Evolutionary conservation across 2,329 filamentous ascomycete genomes (phyloP).

Genomic region (Xylariaceae sp.): DNA sequence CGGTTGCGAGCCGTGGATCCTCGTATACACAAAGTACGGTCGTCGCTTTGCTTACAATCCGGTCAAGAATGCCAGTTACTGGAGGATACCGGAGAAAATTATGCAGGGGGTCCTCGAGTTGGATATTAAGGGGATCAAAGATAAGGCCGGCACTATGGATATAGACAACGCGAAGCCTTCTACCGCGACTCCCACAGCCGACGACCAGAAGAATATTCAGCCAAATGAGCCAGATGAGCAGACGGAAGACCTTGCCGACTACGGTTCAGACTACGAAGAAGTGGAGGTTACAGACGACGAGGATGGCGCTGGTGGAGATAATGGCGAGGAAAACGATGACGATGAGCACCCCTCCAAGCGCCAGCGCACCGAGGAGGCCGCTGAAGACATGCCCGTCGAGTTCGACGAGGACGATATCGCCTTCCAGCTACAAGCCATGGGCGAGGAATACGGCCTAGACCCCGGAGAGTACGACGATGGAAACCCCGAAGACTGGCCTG

Average conservation of each 20-base stretch:
- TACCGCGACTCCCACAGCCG: not conserved
- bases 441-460: conserved; percentile 76
- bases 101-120: conserved; percentile 72
- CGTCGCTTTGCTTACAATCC: conserved; percentile 89
- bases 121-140: conserved; percentile 68
- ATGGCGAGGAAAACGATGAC: conserved; percentile 53
- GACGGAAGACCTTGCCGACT: conserved; percentile 46
- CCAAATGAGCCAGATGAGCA: conserved; percentile 32
- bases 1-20: conserved; percentile 78
- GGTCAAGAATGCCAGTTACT: conserved; percentile 83
- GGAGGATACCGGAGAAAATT: conserved; percentile 88
- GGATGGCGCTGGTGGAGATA: conserved; percentile 47
- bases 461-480: conserved; percentile 73
- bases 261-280: conserved; percentile 76
- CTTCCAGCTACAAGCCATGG: conserved; percentile 87
- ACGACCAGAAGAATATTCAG: conserved; percentile 15
- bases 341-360: conserved; percentile 47
- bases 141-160: conserved; percentile 43
- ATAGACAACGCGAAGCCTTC: not conserved
- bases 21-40: conserved; percentile 90
- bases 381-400: conserved; percentile 58
- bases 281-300: conserved; percentile 60
- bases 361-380: conserved; percentile 43
- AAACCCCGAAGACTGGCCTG: conserved; percentile 60
- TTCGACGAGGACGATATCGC: conserved; percentile 95